phyloP scores from a whole-genome alignment of 345 rosid genomes.

The Pistacia atlantica region DNA sequence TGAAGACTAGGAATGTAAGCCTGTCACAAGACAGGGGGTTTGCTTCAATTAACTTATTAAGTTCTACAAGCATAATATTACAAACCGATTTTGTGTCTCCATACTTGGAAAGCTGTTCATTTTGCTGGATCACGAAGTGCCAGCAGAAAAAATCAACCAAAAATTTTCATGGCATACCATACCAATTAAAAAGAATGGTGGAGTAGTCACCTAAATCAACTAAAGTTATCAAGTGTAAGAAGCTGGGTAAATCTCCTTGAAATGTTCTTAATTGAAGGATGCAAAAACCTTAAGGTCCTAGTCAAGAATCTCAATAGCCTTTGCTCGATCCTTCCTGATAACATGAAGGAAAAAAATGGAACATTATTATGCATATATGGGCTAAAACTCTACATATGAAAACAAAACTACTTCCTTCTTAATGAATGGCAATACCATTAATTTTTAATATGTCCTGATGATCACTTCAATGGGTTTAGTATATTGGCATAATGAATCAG shows the following conservation, averaged over 20 bases:
- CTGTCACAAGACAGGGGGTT: conserved; percentile 81
- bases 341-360: conserved; percentile 13
- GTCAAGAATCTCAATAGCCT: conserved; percentile 81
- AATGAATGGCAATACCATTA: background rate
- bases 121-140: conserved; percentile 47
- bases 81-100: conserved; percentile 83
- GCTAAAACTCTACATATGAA: background rate
- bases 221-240: conserved; percentile 73
- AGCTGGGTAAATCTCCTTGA: conserved; percentile 77
- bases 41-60: conserved; percentile 78
- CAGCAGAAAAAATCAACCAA: conserved; percentile 16
- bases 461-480: conserved; percentile 2
- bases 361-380: conserved; percentile 9
- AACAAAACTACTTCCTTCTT: background rate
- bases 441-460: background rate
- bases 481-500: background rate
- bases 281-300: conserved; percentile 78
- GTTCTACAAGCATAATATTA: conserved; percentile 62
- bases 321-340: conserved; percentile 71
- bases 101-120: conserved; percentile 83
- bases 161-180: conserved; percentile 8
- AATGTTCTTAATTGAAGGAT: conserved; percentile 69
- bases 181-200: conserved; percentile 11
- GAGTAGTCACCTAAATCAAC: conserved; percentile 34
- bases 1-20: conserved; percentile 62